Evolutionary conservation across 2,329 filamentous ascomycete genomes (phyloP), one percentile per base, ranked within the genome.

Genomic region (Reticulascus tulasneorum): DNA sequence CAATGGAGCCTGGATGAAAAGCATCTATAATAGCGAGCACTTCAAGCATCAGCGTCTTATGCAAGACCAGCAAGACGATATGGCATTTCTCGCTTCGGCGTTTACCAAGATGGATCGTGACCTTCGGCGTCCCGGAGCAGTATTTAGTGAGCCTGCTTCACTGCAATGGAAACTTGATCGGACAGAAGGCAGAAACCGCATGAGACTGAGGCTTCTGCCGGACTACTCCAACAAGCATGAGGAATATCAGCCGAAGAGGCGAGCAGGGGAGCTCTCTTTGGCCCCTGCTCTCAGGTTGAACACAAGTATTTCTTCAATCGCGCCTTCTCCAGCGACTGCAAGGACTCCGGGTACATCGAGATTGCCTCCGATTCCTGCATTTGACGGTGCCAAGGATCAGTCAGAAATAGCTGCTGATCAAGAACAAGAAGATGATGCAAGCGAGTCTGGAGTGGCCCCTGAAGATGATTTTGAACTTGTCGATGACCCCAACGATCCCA

Each of bases 391-490:
- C 18, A 27, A 32, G 30, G 37, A 41, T 6, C 17, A 26, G 7
- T 43, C 42, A 4, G 46, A 47, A 4, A 28, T 29, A 2, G 47
- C 44, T 4, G 35, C 53, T 9, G 48, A 50, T 26, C 30, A 49
- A 2, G 55, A 58, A 6, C 29, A 52, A 8, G 54, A 46, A n/a
- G 36, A 48, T 9, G 51, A 55, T 33, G 28, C 38, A n/a, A 34
- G 49, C 19, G 47, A 53, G 19, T 40, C 58, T 29, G 43, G 53
- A 9, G 58, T 51, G 37, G 60, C 69, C 9, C 66, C 82, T 0
- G 93, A 96, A 38, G 93, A 97, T 29, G 94, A 94, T 47, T 98
- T 95, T 54, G 93, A 98, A 62, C 79, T 98, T 47, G 84, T 98
- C 7, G 90, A 97, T 42, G 91, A 96, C 43, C 90, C 91, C 0